Conservation (phyloP, 2,329 filamentous ascomycete species). For the Fusarium gaditjirri region DNA sequence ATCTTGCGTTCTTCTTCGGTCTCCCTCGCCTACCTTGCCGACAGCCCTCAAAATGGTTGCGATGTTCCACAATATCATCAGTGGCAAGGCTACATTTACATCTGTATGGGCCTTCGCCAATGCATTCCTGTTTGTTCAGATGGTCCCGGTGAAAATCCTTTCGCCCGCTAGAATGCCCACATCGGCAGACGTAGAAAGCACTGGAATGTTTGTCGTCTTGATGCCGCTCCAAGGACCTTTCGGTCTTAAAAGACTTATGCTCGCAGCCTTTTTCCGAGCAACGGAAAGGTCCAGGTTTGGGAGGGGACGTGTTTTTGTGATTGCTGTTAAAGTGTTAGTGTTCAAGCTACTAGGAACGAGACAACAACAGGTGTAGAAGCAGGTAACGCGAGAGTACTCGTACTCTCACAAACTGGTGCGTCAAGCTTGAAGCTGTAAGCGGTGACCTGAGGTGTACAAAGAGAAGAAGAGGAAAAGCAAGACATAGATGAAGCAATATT, state of each 20-base stretch:
- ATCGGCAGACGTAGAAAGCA: too few relatives aligned
- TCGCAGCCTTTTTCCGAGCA: not conserved
- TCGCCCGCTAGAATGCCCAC: too few relatives aligned
- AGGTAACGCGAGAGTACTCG: not conserved
- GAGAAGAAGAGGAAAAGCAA: not conserved
- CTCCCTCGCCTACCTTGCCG: too few relatives aligned
- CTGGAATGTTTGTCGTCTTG: not conserved
- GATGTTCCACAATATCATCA: too few relatives aligned
- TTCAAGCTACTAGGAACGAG: not conserved
- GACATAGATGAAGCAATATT: not conserved
- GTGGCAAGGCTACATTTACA: too few relatives aligned
- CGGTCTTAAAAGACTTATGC: not conserved
- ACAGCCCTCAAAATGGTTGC: too few relatives aligned
- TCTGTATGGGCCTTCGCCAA: too few relatives aligned
- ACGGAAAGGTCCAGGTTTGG: not conserved
- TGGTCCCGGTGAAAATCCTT: too few relatives aligned
- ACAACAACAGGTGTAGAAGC: too few relatives aligned
- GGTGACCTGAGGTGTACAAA: not conserved
- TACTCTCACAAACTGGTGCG: not conserved
- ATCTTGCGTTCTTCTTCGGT: too few relatives aligned
- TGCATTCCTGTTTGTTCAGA: too few relatives aligned
- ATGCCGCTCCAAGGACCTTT: not conserved
- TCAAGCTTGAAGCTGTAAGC: not conserved
- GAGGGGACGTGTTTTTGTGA: not conserved
- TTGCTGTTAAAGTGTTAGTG: not conserved